phyloP scores from a whole-genome alignment of 805 yeast species.

The Candida incommunis region DNA sequence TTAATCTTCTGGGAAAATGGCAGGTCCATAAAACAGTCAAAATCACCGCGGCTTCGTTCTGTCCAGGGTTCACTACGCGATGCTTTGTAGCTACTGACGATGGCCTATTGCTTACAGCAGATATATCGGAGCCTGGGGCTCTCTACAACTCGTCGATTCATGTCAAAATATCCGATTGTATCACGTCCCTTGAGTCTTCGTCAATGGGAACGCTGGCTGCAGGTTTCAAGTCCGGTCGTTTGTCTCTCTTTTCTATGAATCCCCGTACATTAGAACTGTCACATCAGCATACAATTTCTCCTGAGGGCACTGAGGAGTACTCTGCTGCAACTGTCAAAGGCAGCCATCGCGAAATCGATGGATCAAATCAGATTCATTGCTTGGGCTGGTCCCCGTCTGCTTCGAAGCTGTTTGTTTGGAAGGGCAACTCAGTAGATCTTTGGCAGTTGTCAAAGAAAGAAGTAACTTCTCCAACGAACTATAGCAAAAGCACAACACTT shows the following conservation, averaged over 20 bases:
- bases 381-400: conserved; percentile 1
- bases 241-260: background rate
- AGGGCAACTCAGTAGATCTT: background rate
- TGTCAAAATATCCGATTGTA: background rate
- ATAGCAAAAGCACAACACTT: background rate
- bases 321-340: background rate
- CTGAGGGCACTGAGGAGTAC: background rate
- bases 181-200: background rate
- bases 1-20: background rate
- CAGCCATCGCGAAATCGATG: background rate
- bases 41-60: background rate
- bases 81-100: background rate
- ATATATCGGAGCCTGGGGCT: background rate
- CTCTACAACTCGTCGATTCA: background rate
- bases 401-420: background rate
- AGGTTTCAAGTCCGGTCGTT: background rate
- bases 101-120: background rate
- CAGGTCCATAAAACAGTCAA: background rate
- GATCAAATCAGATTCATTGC: background rate
- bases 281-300: background rate
- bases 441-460: background rate
- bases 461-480: background rate
- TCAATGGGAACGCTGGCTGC: background rate
- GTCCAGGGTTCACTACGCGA: background rate
- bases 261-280: background rate